A percentile compares a stretch with the other conserved stretches of the same genome.
phyloP scores from a whole-genome alignment of 179 eudicot species.

The Heliamphora pulchella region DNA sequence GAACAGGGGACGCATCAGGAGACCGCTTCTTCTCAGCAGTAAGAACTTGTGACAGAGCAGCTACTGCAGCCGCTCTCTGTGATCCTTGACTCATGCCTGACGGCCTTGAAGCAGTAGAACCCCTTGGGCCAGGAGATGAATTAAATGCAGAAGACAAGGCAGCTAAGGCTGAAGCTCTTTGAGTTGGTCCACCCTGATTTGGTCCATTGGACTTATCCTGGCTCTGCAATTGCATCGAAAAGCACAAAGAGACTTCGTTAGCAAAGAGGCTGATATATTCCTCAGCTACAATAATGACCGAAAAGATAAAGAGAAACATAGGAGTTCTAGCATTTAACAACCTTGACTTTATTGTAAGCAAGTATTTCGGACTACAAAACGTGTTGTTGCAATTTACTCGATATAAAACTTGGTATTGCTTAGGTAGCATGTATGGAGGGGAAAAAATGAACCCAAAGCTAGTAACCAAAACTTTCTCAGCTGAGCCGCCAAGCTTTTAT shows the following conservation, averaged over 20 bases:
- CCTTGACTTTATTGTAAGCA: conserved; percentile 15
- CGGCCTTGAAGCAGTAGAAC: conserved; percentile 39
- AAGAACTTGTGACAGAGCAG: conserved; percentile 87
- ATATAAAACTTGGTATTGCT: neutral
- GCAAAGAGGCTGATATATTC: conserved; percentile 16
- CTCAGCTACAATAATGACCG: conserved; percentile 22
- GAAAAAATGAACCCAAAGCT: too few relatives aligned
- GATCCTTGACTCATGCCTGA: conserved; percentile 52
- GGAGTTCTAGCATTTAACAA: neutral
- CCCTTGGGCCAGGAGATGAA: conserved; percentile 50
- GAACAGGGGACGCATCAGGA: conserved; percentile 63
- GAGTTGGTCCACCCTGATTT: conserved; percentile 82
- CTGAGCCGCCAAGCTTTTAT: neutral
- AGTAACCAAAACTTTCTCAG: neutral
- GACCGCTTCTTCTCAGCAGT: conserved; percentile 75
- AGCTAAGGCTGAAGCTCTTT: conserved; percentile 97
- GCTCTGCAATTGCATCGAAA: conserved; percentile 22
- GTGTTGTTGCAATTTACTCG: neutral
- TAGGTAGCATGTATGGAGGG: neutral
- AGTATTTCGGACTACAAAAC: conserved; percentile 8
- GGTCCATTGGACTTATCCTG: conserved; percentile 56
- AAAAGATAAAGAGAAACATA: neutral
- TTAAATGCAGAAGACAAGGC: conserved; percentile 87
- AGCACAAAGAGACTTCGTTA: neutral
- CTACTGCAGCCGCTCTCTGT: conserved; percentile 98